Evolutionary conservation across 257 asterid species (phyloP), one percentile per base, ranked within the genome.

Genomic region (Gentiana straminea): DNA sequence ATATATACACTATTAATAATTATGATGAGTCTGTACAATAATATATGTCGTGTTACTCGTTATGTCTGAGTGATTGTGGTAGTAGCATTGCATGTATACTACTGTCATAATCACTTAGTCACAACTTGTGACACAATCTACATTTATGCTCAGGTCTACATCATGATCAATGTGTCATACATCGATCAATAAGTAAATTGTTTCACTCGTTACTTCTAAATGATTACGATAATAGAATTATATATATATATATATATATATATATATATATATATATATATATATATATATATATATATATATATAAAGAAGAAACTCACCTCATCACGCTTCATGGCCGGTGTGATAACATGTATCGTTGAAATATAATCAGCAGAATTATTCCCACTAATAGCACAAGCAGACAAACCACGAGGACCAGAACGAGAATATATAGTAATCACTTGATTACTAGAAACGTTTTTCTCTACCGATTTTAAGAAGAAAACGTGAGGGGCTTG

Each of bases 401-500:
- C 49, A 7, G 67, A 64, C 15, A 64, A 52, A 0, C 5, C 55
- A 4, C 73, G 72, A 1, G 54, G 54, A 37, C 55, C 39, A 3
- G 51, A 49, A 35, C 73, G 67, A 24, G 13, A 33, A 33, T 70
- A 77, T 7, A 36, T 57, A 0, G 75, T 67, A 9, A 62, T 33
- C 2, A 70, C 4, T 7, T 49, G 34, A 62, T 67, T 56, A 11
- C 52, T 54, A n/a, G 75, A 52, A 48, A 48, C 73, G 64, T 7
- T 13, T 7, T 4, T 59, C 60, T 37, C 58, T 71, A 58, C 62
- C 51, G 4, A 46, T 61, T 77, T 43, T 3, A 73, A 68, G 69
- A 67, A 86, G 57, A 80, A 86, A 0, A 68, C 5, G n/a, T 86
- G 89, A 2, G 95, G 95, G 24, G 77, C 69, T 3, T 73, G 71